Evolutionary conservation across 805 yeast genomes (phyloP).

Genomic region (Wilhelminamyces savonicus): DNA sequence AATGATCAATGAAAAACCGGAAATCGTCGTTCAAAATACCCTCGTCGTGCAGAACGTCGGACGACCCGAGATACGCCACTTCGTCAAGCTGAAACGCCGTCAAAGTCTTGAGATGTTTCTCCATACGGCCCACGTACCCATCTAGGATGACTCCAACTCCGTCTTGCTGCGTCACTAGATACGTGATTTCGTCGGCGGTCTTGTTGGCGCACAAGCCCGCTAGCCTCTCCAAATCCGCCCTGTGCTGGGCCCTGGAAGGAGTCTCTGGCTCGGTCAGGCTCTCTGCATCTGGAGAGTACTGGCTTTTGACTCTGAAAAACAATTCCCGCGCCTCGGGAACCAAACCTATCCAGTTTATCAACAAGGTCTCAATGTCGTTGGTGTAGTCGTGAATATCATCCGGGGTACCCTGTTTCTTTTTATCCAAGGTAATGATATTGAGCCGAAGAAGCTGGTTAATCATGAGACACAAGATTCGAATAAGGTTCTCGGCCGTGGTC

Average conservation of each 20-base stretch:
- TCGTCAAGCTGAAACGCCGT: too few relatives aligned
- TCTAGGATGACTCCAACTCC: constrained; percentile 8
- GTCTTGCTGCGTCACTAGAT: constrained; percentile 10
- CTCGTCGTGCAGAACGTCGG: too few relatives aligned
- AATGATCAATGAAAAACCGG: constrained; percentile 18
- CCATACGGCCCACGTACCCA: constrained; percentile 9
- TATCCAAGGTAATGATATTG: constrained; percentile 36
- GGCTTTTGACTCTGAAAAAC: constrained; percentile 34
- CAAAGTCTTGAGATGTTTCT: constrained; percentile 6
- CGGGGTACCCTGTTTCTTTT: constrained; percentile 5
- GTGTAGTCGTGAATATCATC: constrained; percentile 44
- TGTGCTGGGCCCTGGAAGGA: too few relatives aligned
- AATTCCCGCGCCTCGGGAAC: constrained; percentile 58
- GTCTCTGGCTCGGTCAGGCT: too few relatives aligned
- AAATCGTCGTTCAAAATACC: constrained; percentile 18
- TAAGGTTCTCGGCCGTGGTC: constrained; percentile 33
- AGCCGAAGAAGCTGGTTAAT: constrained; percentile 43
- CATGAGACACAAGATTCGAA: constrained; percentile 59
- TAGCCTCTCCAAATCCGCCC: too few relatives aligned
- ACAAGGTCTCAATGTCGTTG: constrained; percentile 52
- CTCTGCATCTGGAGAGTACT: too few relatives aligned
- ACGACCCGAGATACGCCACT: too few relatives aligned
- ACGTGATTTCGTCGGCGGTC: constrained; percentile 11
- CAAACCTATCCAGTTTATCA: constrained; percentile 60
- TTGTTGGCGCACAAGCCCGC: constrained; percentile 1